Conservation (phyloP, 331 rosid species). For the Erythrophleum ivorense region DNA sequence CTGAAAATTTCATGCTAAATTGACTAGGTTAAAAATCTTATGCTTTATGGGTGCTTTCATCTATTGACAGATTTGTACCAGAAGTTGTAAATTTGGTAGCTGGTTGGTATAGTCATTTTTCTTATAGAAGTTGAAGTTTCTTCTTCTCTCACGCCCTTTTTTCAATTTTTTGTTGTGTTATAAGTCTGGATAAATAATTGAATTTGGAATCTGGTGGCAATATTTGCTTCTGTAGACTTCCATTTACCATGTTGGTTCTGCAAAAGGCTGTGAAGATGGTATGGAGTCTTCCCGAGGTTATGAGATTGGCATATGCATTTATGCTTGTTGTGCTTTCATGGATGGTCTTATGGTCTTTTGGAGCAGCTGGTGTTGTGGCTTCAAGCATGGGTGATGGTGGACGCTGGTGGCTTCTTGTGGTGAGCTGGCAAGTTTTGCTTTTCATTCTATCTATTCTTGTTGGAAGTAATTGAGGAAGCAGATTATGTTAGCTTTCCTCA, state of each 20-base stretch:
- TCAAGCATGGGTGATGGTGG: conserved; percentile 90
- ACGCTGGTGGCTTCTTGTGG: conserved; percentile 99
- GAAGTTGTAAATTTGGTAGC: not conserved
- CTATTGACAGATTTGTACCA: not conserved
- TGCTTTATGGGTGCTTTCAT: not conserved
- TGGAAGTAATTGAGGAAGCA: conserved; percentile 30
- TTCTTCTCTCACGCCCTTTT: not conserved
- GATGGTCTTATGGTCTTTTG: conserved; percentile 95
- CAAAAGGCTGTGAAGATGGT: conserved; percentile 94
- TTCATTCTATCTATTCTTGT: conserved; percentile 51
- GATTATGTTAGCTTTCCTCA: conserved; percentile 25
- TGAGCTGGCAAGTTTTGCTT: conserved; percentile 98
- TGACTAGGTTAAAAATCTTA: not conserved
- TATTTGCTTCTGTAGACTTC: conserved; percentile 66
- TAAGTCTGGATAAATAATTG: conserved; percentile 9
- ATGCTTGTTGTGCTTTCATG: conserved; percentile 86
- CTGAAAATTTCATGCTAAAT: not conserved
- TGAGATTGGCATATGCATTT: conserved; percentile 79
- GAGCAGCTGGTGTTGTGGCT: conserved; percentile 98
- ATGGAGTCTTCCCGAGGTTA: conserved; percentile 83
- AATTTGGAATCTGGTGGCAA: conserved; percentile 18
- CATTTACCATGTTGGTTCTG: conserved; percentile 93
- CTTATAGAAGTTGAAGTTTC: not conserved
- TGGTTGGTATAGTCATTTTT: not conserved
- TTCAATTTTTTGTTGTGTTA: not conserved